phyloP scores from a whole-genome alignment of 352 stramenopile genomes.

The Aphanomyces invadans region DNA sequence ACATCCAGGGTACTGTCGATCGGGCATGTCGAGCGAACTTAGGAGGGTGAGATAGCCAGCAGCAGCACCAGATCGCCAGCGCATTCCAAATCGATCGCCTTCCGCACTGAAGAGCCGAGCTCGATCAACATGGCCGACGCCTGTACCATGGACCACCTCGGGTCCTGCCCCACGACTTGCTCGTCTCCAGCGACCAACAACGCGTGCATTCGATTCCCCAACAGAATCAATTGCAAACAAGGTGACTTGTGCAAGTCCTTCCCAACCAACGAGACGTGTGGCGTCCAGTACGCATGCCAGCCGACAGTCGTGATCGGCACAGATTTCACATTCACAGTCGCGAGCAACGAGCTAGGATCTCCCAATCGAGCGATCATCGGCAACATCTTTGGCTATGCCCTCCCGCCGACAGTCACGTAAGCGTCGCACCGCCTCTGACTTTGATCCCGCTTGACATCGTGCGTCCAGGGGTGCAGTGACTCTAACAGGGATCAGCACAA shows the following conservation, averaged over 20 bases:
- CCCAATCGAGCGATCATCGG: background rate
- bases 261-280: background rate
- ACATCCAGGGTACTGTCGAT: background rate
- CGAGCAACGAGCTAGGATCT: background rate
- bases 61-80: background rate
- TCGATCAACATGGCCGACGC: background rate
- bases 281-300: background rate
- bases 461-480: background rate
- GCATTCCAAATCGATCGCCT: too few relatives aligned
- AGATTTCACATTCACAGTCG: background rate
- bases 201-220: background rate
- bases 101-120: too few relatives aligned
- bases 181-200: background rate
- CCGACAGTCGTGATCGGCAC: background rate
- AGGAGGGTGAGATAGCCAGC: background rate
- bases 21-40: background rate
- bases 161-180: background rate
- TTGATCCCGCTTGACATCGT: too few relatives aligned
- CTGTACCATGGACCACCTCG: background rate
- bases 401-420: background rate
- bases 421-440: too few relatives aligned
- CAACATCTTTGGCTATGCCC: background rate
- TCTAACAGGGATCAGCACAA: background rate
- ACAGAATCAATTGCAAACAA: background rate
- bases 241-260: background rate